Percentiles rank a stretch among this genome's conserved stretches.
Conservation (phyloP, 169 alveolate genomes). For the Plasmodium relictum region DNA sequence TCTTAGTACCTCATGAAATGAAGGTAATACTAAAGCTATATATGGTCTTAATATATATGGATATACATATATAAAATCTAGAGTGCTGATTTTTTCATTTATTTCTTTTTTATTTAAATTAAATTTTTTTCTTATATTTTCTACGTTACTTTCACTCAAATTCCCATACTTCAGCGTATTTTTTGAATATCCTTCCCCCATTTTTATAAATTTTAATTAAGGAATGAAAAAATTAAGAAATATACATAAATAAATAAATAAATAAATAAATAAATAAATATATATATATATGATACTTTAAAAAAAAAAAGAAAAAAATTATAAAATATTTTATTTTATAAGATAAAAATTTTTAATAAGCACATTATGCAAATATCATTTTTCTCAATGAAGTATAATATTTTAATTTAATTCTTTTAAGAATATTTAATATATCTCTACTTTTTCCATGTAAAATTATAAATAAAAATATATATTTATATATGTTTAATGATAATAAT, state of each 20-base stretch:
- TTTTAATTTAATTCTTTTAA: no score
- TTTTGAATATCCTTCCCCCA: slow-evolving; percentile 76
- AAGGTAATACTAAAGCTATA: slow-evolving; percentile 57
- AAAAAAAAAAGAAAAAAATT: not conserved
- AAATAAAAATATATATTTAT: no score
- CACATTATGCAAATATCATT: no score
- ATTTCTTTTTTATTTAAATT: slow-evolving; percentile 47
- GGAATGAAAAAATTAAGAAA: not conserved
- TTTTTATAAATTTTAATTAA: slow-evolving; percentile 25
- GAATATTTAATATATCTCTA: no score
- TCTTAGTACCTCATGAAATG: slow-evolving; percentile 60
- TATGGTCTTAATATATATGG: slow-evolving; percentile 76
- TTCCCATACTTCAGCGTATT: slow-evolving; percentile 34
- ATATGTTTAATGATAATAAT: no score
- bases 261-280: not conserved
- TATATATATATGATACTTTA: not conserved
- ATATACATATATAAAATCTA: slow-evolving; percentile 54
- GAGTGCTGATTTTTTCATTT: slow-evolving; percentile 44
- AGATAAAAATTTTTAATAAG: not conserved
- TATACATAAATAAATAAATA: not conserved
- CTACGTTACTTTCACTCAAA: slow-evolving; percentile 63
- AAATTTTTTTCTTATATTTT: slow-evolving; percentile 60
- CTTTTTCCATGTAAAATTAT: no score
- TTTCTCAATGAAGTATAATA: no score
- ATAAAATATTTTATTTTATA: not conserved